phyloP scores from a whole-genome alignment of 768 basidiomycete species.

The Terana coerulea region DNA sequence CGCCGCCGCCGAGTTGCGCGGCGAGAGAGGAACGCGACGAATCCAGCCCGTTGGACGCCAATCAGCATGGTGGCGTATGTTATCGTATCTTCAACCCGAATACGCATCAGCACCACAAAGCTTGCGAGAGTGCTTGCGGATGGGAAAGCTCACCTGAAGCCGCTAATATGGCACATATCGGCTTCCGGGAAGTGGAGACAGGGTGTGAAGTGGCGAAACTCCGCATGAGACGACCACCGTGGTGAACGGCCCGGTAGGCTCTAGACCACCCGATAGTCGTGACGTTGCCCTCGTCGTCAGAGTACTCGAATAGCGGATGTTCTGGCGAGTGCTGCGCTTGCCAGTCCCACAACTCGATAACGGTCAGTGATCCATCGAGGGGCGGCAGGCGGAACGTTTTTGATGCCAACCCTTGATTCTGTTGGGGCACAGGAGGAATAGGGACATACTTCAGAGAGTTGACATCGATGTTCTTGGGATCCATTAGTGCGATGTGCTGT shows the following conservation, averaged over 20 bases:
- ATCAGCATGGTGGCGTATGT: neutral
- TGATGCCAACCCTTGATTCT: neutral
- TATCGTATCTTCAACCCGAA: constrained; percentile 12
- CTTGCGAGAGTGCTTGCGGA: too few species aligned
- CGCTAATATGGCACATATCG: constrained; percentile 6
- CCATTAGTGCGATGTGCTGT: too few species aligned
- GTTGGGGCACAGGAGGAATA: neutral
- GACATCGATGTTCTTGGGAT: too few species aligned
- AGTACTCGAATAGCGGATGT: constrained; percentile 29
- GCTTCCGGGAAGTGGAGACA: neutral
- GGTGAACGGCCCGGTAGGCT: constrained; percentile 7
- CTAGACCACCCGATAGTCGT: constrained; percentile 13
- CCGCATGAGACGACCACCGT: neutral
- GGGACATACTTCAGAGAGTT: too few species aligned
- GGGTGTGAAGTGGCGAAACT: neutral
- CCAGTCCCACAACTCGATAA: constrained; percentile 34
- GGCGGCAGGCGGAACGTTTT: constrained; percentile 30
- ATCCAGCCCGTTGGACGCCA: constrained; percentile 9
- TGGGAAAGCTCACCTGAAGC: neutral
- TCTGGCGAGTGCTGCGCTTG: constrained; percentile 25
- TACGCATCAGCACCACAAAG: too few species aligned
- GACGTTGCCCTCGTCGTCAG: constrained; percentile 12
- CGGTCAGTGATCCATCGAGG: constrained; percentile 29
- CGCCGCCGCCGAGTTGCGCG: constrained; percentile 22
- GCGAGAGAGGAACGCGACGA: constrained; percentile 21